These are phyloP conservation scores for Boletus tylopilopsis DNA, from an alignment of 768 basidiomycete species.

Conservation along the genomic window DNA sequence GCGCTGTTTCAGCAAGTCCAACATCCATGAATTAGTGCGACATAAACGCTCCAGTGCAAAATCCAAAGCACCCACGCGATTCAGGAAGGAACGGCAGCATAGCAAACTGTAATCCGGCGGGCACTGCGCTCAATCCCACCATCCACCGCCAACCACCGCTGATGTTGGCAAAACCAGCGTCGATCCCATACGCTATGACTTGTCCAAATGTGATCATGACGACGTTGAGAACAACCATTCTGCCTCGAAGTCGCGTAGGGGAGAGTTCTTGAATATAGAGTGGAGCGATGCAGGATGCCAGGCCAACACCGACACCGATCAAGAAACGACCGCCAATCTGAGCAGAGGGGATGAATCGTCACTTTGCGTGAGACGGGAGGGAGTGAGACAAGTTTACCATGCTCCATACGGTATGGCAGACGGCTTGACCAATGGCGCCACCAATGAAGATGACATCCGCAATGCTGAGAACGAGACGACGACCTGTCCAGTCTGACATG, in stretches of 20 bases:
- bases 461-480: constrained; percentile 58
- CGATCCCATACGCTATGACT: constrained; percentile 74
- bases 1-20: too few relatives aligned
- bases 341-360: not conserved
- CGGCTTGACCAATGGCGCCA: constrained; percentile 69
- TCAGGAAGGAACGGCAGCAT: constrained; percentile 70
- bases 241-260: constrained; percentile 67
- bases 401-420: constrained; percentile 62
- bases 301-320: constrained; percentile 69
- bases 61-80: constrained; percentile 51
- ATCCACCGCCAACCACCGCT: constrained; percentile 78
- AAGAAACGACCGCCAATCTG: constrained; percentile 72
- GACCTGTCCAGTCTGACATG: constrained; percentile 67
- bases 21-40: not conserved
- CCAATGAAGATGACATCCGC: constrained; percentile 73
- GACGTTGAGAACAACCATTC: constrained; percentile 79
- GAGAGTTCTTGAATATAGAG: constrained; percentile 84
- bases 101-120: constrained; percentile 59
- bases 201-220: constrained; percentile 81
- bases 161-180: constrained; percentile 58
- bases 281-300: constrained; percentile 75
- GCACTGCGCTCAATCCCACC: constrained; percentile 73
- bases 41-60: not conserved
- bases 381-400: constrained; percentile 44
- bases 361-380: not conserved